These are phyloP conservation scores for Pseudocohnilembus persalinus DNA, from an alignment of 169 alveolate genomes.

Conservation along the genomic window DNA sequence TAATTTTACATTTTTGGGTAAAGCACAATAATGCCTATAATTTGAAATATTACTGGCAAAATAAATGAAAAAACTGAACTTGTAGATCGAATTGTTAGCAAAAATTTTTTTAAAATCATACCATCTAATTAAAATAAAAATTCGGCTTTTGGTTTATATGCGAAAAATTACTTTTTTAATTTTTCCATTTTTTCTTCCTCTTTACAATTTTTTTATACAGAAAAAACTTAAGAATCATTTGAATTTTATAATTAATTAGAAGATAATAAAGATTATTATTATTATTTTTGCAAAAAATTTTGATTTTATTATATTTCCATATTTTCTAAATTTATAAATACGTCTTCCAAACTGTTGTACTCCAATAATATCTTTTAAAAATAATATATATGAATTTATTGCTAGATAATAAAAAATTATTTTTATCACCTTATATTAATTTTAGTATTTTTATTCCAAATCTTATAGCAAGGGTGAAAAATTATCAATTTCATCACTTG, in stretches of 20 bases:
- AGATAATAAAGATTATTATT: background rate
- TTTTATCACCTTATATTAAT: background rate
- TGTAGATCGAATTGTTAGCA: background rate
- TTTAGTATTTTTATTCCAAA: background rate
- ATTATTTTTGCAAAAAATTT: conserved; percentile 7
- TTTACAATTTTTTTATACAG: background rate
- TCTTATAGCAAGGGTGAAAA: background rate
- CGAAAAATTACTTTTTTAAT: too few relatives aligned
- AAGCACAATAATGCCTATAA: background rate
- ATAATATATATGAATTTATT: background rate
- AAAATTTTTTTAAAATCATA: too few relatives aligned
- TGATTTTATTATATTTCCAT: conserved; percentile 46
- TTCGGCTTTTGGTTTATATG: background rate
- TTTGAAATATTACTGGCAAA: background rate
- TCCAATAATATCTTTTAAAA: conserved; percentile 21
- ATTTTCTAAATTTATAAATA: conserved; percentile 55
- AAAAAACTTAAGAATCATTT: too few relatives aligned
- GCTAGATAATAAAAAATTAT: too few relatives aligned
- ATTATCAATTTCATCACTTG: background rate
- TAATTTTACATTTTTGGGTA: background rate
- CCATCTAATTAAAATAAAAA: background rate
- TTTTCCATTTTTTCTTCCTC: background rate
- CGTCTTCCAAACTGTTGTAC: conserved; percentile 61
- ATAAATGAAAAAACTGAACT: background rate
- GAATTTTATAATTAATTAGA: too few relatives aligned